phyloP scores from a whole-genome alignment of 176 grass and related monocot species.

The Zizania latifolia region DNA sequence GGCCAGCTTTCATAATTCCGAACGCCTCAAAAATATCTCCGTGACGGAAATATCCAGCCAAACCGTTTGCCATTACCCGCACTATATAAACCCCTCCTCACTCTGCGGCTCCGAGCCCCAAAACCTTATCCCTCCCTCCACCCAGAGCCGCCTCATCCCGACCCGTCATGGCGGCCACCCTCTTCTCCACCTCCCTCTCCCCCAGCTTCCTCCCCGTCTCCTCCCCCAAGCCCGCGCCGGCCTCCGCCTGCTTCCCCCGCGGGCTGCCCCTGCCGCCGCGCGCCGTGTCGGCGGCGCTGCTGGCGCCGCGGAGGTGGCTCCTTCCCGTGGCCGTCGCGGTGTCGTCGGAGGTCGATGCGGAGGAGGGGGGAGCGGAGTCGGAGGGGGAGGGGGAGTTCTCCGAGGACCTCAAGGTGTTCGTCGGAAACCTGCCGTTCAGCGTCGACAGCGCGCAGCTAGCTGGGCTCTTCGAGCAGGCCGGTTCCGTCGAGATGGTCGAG shows the following conservation, averaged over 20 bases:
- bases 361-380: constrained; percentile 30
- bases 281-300: constrained; percentile 25
- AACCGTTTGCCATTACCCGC: not conserved
- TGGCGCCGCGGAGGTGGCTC: constrained; percentile 28
- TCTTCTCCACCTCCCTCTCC: constrained; percentile 50
- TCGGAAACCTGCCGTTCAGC: constrained; percentile 86
- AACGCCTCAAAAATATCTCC: constrained; percentile 33
- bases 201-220: constrained; percentile 27
- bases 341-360: constrained; percentile 50
- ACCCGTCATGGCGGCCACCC: constrained; percentile 44
- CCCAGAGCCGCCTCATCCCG: too few species aligned
- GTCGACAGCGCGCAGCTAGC: constrained; percentile 94
- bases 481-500: constrained; percentile 96
- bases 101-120: not conserved
- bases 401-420: constrained; percentile 76
- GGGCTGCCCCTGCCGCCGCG: constrained; percentile 20
- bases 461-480: constrained; percentile 69
- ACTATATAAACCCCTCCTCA: constrained; percentile 35
- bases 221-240: constrained; percentile 16
- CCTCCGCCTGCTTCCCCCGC: not conserved
- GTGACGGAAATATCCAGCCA: constrained; percentile 16
- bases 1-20: constrained; percentile 9
- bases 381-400: constrained; percentile 32
- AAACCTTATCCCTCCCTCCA: constrained; percentile 89
- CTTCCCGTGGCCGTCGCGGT: constrained; percentile 47